Evolutionary conservation across 2,329 filamentous ascomycete genomes (phyloP).

Genomic region (Cadophora luteo-olivacea): DNA sequence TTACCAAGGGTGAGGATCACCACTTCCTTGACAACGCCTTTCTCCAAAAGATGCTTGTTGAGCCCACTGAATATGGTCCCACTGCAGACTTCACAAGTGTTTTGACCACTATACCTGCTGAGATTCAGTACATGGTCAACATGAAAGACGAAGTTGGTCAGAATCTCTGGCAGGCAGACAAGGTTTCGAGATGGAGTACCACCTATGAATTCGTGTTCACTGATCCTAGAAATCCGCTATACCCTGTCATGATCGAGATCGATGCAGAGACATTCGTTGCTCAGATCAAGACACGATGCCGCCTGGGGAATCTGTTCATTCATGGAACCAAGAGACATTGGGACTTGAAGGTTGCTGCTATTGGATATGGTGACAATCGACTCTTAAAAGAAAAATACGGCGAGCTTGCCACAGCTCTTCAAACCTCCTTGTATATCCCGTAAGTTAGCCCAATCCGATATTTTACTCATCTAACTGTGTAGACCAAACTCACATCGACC

Average conservation of each 20-base stretch:
- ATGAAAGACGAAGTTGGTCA: slow-evolving; percentile 35
- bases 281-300: slow-evolving; percentile 26
- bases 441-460: slow-evolving; percentile 29
- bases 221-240: slow-evolving; percentile 24
- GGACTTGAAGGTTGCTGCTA: slow-evolving; percentile 40
- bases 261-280: slow-evolving; percentile 40
- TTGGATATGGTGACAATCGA: slow-evolving; percentile 26
- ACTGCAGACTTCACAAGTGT: slow-evolving; percentile 38
- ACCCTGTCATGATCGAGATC: slow-evolving; percentile 39
- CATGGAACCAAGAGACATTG: slow-evolving; percentile 43
- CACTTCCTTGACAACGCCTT: neutral
- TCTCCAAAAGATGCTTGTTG: slow-evolving; percentile 16
- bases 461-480: neutral
- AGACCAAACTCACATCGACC: slow-evolving; percentile 30
- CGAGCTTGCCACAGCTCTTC: slow-evolving; percentile 30
- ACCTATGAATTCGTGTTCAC: slow-evolving; percentile 40
- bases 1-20: neutral
- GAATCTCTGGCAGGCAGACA: slow-evolving; percentile 36
- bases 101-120: slow-evolving; percentile 37
- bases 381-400: slow-evolving; percentile 29
- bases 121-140: slow-evolving; percentile 36
- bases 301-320: slow-evolving; percentile 37
- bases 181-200: slow-evolving; percentile 31
- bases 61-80: slow-evolving; percentile 9
- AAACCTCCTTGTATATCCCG: slow-evolving; percentile 39